Evolutionary conservation across 1,284 basidiomycete species (phyloP).

Genomic region (Puccinia brachypodii): DNA sequence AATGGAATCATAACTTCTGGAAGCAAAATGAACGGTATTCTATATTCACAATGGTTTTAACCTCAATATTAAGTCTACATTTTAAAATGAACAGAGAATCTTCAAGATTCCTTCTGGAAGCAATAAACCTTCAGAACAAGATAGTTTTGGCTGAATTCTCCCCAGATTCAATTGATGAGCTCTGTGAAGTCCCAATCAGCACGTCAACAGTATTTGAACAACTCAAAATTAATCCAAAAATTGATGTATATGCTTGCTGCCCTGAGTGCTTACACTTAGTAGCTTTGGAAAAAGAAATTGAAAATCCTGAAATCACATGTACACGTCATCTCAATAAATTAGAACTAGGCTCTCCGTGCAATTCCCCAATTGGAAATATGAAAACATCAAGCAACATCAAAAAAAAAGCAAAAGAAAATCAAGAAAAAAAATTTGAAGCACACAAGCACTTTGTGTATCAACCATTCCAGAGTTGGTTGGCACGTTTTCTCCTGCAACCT

Average conservation of each 20-base stretch:
- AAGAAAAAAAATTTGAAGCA: slow-evolving; percentile 26
- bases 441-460: slow-evolving; percentile 18
- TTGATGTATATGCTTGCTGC: slow-evolving; percentile 8
- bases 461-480: slow-evolving; percentile 18
- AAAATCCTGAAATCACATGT: neutral
- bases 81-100: slow-evolving; percentile 9
- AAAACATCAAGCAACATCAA: slow-evolving; percentile 15
- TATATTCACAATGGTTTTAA: slow-evolving; percentile 10
- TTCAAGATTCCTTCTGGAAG: neutral
- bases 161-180: neutral
- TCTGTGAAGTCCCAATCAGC: neutral
- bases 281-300: neutral
- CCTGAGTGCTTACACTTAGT: slow-evolving; percentile 1
- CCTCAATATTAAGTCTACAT: neutral
- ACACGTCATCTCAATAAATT: neutral
- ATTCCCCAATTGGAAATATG: slow-evolving; percentile 14
- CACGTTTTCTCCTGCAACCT: neutral
- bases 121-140: slow-evolving; percentile 14
- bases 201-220: slow-evolving; percentile 2
- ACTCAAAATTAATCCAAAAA: neutral
- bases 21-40: slow-evolving; percentile 15
- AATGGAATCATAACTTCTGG: neutral
- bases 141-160: neutral
- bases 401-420: neutral
- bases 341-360: neutral